These are phyloP conservation scores for Colletotrichum karsti DNA, from an alignment of 2,329 filamentous ascomycete species.

Conservation along the genomic window DNA sequence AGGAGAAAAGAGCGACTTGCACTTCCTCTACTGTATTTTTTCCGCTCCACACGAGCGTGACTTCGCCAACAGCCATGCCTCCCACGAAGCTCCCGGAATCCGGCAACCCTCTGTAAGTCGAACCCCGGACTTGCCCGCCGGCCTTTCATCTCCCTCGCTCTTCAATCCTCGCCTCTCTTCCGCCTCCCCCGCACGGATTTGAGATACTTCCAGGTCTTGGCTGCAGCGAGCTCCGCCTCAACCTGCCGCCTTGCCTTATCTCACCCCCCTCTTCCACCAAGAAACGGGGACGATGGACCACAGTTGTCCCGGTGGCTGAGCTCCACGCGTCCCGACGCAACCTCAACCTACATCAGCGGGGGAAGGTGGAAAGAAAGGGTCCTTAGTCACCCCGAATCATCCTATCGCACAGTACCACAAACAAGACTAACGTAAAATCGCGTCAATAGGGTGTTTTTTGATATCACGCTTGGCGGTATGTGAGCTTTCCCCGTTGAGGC, in stretches of 20 bases:
- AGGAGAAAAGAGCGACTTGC: too few relatives aligned
- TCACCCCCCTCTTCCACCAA: neutral
- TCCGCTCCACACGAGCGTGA: neutral
- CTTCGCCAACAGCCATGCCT: constrained; percentile 41
- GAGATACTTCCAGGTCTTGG: neutral
- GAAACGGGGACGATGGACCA: neutral
- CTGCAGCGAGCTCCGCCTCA: neutral
- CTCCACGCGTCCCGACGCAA: constrained; percentile 8
- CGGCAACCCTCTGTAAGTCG: constrained; percentile 56
- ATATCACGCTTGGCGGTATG: constrained; percentile 79
- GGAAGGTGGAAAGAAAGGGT: neutral
- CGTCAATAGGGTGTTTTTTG: constrained; percentile 71
- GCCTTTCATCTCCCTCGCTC: neutral
- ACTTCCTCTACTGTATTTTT: neutral
- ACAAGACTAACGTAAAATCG: constrained; percentile 22
- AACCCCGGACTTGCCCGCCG: neutral
- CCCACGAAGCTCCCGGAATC: constrained; percentile 55
- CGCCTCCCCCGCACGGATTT: neutral
- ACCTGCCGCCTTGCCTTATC: neutral
- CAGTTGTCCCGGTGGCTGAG: constrained; percentile 9
- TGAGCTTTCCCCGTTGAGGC: constrained; percentile 30
- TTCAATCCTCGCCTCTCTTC: neutral
- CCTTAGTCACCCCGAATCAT: neutral
- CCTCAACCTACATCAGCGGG: neutral
- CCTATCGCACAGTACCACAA: neutral